Evolutionary conservation across 2,329 filamentous ascomycete species (phyloP).

Genomic region (Neofusicoccum umdonicola): DNA sequence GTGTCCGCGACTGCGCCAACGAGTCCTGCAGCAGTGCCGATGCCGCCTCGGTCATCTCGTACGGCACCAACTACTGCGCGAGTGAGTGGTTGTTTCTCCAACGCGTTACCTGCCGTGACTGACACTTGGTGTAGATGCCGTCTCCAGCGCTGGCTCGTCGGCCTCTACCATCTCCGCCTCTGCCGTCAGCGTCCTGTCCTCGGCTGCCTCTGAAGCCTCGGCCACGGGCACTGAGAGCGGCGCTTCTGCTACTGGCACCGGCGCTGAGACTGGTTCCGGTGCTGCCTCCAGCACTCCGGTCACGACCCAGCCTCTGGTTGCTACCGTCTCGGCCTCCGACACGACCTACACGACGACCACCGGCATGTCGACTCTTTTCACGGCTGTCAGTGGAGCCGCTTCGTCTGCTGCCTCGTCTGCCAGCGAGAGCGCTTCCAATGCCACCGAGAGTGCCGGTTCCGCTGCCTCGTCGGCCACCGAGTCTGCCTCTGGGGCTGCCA

Average conservation of each 20-base stretch:
- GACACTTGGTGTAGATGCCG: constrained; percentile 8
- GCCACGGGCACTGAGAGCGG: constrained; percentile 2
- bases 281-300: constrained; percentile 21
- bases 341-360: constrained; percentile 26
- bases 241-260: neutral
- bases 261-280: constrained; percentile 14
- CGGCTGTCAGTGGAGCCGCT: constrained; percentile 11
- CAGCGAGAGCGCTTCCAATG: neutral
- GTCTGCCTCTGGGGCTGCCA: neutral
- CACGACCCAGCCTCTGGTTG: constrained; percentile 7
- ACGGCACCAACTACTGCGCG: constrained; percentile 33
- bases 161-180: constrained; percentile 19
- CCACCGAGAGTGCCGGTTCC: constrained; percentile 14
- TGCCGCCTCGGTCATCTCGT: constrained; percentile 32
- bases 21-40: constrained; percentile 37
- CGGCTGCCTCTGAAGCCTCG: constrained; percentile 16
- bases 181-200: constrained; percentile 27
- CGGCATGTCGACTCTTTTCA: constrained; percentile 19
- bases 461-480: constrained; percentile 16
- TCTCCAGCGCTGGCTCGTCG: constrained; percentile 16
- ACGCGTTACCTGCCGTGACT: neutral
- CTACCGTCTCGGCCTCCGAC: constrained; percentile 18
- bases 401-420: constrained; percentile 19
- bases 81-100: constrained; percentile 23
- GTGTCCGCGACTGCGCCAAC: constrained; percentile 48